Base-by-base conservation (phyloP, 192 early-diverging fungal species). In the Coemansia sp. region DNA sequence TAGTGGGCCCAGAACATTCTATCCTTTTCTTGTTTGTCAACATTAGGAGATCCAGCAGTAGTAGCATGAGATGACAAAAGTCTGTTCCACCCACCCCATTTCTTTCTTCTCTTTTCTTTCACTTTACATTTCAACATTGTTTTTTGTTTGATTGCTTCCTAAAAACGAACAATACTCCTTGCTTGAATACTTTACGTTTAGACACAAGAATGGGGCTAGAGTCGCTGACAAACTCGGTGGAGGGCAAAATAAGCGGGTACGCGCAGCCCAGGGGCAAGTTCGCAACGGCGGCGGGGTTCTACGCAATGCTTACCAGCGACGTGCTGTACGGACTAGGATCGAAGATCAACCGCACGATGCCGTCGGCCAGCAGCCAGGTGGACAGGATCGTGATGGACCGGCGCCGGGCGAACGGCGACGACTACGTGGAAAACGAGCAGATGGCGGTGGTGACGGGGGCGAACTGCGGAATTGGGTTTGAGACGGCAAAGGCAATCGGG, bases 381-480 rank as follows among this genome's bases (percentile, higher is more conserved):
- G 77, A 79, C 48, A 68, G 69, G 32, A 61, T 71, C 0, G 18
- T 79, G 1, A 39, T 74, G 56, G 67, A 79, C 9, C 54, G 6
- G 50, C 53, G 64, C 43, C 56, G 4, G 18, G 56, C 45, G n/a
- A 38, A 8, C 39, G 16, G 39, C 11, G 60, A 61, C 43, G 45
- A 11, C 11, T 26, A 50, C 8, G 40, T 49, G 40, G 39, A 59
- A 13, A 70, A 79, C 45, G 78, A 75, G 63, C 11, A 67, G 0
- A 45, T 76, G 42, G 79, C 79, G 8, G 60, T 81, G 12, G 74
- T 81, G 19, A 81, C 79, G n/a, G 88, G 89, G 6, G 89, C 87
- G 32, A 88, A 90, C 69, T 59, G 74, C 37, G 89, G 89, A 9
- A 82, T 89, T 16, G 89, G 89, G 12, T 85, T 68, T 48, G 86